Evolutionary conservation across 2,329 filamentous ascomycete species (phyloP), one percentile per base, ranked within the genome.

Genomic region (Xylaria sp.): DNA sequence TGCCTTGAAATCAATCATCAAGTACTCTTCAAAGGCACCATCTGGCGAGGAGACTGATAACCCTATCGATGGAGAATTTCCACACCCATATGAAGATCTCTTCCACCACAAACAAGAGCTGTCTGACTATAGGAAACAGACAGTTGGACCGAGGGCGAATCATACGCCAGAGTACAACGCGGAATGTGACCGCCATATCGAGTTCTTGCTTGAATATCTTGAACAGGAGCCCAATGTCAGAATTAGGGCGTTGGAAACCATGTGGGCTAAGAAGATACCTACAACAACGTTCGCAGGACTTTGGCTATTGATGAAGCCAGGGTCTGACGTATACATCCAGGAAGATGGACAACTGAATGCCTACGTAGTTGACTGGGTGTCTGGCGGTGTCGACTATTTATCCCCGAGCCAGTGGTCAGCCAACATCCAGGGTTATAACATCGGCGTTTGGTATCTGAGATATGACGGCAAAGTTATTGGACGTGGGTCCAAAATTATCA

Each of bases 311-410:
- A 46, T 71, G 36, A 69, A 67, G n/a, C 69, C 69, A 1, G 69
- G 69, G 15, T 64, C 64, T 12, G 64, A 71, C 15, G 69, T 71
- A 18, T 71, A 71, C 33, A 64, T 71, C 20, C 13, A 46, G 36
- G 64, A 71, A 59, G 41, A 69, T 49, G 69, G 69, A 18, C 69
- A 71, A 55, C 51, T 71, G n/a, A 71, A 71, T 41, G 67, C 64
- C 13, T 71, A 71, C 41, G 64, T 71, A 6, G 67, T 71, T 18
- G 69, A 71, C 20, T 25, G 49, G 6, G 58, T 70, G 2, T 67
- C 58, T 36, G 61, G 67, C 5, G 69, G 69, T 1, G 64, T 71
- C 20, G 41, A 69, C n/a, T 58, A 62, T 23, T 49, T 43, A 31
- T 54, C 49, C 13, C 51, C 41, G n/a, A 56, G 43, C n/a, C 9